Evolutionary conservation across 345 rosid genomes (phyloP).

Genomic region (Eucalyptus pauciflora): DNA sequence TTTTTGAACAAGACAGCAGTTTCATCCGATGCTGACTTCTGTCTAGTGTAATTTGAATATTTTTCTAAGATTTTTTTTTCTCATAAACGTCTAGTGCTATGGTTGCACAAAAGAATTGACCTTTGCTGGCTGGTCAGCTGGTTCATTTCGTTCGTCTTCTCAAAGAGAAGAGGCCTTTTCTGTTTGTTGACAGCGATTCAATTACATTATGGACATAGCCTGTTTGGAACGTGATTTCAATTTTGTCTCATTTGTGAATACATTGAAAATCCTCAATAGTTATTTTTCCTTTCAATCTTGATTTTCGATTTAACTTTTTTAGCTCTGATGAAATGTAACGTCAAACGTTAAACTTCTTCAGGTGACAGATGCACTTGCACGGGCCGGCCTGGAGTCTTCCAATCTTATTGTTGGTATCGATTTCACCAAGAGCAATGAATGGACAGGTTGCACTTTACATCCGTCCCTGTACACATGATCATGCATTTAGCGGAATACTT

Average conservation of each 20-base stretch:
- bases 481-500: neutral
- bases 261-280: neutral
- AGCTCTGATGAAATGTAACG: neutral
- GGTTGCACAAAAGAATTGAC: neutral
- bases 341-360: neutral
- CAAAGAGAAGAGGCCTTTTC: neutral
- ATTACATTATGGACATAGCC: neutral
- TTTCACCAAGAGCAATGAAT: slow-evolving; percentile 45
- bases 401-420: slow-evolving; percentile 46
- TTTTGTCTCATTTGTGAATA: neutral
- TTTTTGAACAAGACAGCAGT: neutral
- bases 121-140: neutral
- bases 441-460: slow-evolving; percentile 21
- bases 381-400: slow-evolving; percentile 37
- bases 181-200: neutral
- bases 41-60: neutral
- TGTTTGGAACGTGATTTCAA: neutral
- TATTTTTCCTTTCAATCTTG: neutral
- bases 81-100: neutral
- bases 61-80: neutral
- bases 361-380: slow-evolving; percentile 35
- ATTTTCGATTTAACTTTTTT: neutral
- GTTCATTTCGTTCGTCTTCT: neutral
- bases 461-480: neutral
- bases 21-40: neutral